A percentile compares a stretch with the other conserved stretches of the same genome.
phyloP scores from a whole-genome alignment of 1,284 basidiomycete species.

The Moniliophthora roreri region DNA sequence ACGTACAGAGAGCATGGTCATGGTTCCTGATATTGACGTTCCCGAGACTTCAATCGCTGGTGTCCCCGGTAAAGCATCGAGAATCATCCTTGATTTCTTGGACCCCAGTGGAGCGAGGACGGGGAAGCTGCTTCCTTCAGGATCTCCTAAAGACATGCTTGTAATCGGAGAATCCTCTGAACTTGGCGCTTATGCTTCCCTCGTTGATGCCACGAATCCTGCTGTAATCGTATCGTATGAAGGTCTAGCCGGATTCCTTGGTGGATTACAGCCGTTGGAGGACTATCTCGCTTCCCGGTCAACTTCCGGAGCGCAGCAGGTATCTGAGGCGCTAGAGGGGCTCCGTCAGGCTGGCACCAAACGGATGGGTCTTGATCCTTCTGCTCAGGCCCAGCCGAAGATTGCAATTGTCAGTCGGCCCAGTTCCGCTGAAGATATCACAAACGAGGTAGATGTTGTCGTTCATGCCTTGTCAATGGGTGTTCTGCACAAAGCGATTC shows the following conservation, averaged over 20 bases:
- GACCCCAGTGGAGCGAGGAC: slow-evolving; percentile 68
- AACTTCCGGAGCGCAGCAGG: background rate
- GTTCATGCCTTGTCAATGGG: slow-evolving; percentile 72
- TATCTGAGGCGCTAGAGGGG: slow-evolving; percentile 39
- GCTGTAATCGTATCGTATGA: slow-evolving; percentile 60
- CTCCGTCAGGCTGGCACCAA: slow-evolving; percentile 58
- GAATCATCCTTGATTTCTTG: slow-evolving; percentile 66
- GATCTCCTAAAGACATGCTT: slow-evolving; percentile 46
- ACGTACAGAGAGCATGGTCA: background rate
- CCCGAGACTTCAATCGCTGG: slow-evolving; percentile 60
- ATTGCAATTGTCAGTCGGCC: slow-evolving; percentile 57
- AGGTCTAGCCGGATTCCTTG: slow-evolving; percentile 32
- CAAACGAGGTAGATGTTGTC: slow-evolving; percentile 47
- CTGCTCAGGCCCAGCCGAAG: slow-evolving; percentile 68
- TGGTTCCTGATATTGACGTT: slow-evolving; percentile 42
- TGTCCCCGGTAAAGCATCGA: slow-evolving; percentile 63
- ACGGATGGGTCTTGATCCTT: slow-evolving; percentile 64
- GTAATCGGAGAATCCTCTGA: slow-evolving; percentile 12
- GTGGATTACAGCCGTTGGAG: slow-evolving; percentile 7
- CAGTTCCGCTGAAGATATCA: slow-evolving; percentile 21
- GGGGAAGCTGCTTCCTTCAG: slow-evolving; percentile 66
- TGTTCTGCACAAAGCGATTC: slow-evolving; percentile 69
- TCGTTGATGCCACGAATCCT: slow-evolving; percentile 75
- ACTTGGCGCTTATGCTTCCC: slow-evolving; percentile 41
- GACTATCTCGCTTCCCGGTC: background rate